Evolutionary conservation across 2,329 filamentous ascomycete genomes (phyloP).

Genomic region (Fusarium nygamai): DNA sequence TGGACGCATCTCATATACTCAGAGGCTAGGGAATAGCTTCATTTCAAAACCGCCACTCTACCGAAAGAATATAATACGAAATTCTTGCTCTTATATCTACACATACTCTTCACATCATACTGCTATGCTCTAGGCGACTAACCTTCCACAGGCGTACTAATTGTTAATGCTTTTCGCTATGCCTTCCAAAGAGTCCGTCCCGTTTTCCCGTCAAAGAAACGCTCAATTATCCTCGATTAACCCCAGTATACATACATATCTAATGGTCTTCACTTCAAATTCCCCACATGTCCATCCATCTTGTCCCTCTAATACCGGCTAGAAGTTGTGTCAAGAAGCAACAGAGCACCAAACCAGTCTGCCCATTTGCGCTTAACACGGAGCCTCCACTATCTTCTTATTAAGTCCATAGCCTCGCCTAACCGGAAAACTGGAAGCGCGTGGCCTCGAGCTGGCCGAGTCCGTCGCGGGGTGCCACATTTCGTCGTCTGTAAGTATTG

Average conservation of each 20-base stretch:
- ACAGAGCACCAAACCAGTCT: neutral
- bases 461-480: slow-evolving; percentile 94
- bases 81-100: slow-evolving; percentile 30
- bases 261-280: slow-evolving; percentile 14
- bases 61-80: neutral
- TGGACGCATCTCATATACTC: neutral
- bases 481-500: slow-evolving; percentile 89
- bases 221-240: slow-evolving; percentile 40
- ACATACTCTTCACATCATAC: slow-evolving; percentile 21
- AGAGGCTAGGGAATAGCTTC: neutral
- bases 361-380: neutral
- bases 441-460: slow-evolving; percentile 87
- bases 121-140: slow-evolving; percentile 1
- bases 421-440: slow-evolving; percentile 80
- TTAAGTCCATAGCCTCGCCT: slow-evolving; percentile 11
- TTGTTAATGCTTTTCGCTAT: slow-evolving; percentile 29
- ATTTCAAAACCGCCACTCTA: neutral
- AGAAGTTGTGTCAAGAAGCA: slow-evolving; percentile 9
- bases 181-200: slow-evolving; percentile 17
- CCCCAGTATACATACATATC: slow-evolving; percentile 31
- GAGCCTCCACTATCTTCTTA: neutral
- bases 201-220: slow-evolving; percentile 28
- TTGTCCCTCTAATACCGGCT: slow-evolving; percentile 1
- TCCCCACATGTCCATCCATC: slow-evolving; percentile 16
- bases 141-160: neutral